These are phyloP conservation scores for Kodamaea lidongshanica DNA, from an alignment of 805 yeast genomes.

Conservation along the genomic window DNA sequence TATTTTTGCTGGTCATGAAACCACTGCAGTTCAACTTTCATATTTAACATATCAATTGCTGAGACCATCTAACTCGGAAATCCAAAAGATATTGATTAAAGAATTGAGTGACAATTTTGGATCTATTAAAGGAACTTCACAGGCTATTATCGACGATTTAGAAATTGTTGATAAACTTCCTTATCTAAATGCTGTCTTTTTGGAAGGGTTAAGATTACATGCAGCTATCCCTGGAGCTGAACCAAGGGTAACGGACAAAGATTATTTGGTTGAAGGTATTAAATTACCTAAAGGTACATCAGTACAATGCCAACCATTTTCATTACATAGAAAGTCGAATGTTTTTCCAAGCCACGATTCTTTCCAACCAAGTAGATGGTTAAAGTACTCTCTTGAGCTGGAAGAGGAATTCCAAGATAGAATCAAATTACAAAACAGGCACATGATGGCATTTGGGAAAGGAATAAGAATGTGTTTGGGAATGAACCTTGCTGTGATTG, in stretches of 20 bases:
- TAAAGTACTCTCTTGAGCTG: conserved; percentile 31
- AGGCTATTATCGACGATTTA: conserved; percentile 18
- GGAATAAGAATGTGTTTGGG: conserved; percentile 75
- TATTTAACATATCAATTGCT: conserved; percentile 56
- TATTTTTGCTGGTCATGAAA: conserved; percentile 72
- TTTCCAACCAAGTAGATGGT: conserved; percentile 64
- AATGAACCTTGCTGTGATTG: conserved; percentile 58
- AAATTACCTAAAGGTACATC: conserved; percentile 47
- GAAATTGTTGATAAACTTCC: conserved; percentile 50
- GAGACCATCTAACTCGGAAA: conserved; percentile 36
- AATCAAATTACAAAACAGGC: conserved; percentile 41
- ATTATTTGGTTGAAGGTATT: conserved; percentile 19
- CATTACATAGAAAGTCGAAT: conserved; percentile 47
- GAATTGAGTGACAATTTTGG: conserved; percentile 43
- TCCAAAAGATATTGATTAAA: conserved; percentile 42
- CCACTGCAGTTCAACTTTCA: conserved; percentile 58
- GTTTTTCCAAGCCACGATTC: conserved; percentile 48
- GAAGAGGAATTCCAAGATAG: conserved; percentile 26
- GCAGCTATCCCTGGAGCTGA: conserved; percentile 72
- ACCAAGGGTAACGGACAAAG: conserved; percentile 44
- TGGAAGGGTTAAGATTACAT: conserved; percentile 57
- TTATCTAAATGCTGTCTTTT: conserved; percentile 52
- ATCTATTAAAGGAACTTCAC: conserved; percentile 12
- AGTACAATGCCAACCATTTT: conserved; percentile 61
- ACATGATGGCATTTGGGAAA: conserved; percentile 65